Evolutionary conservation across 2,329 filamentous ascomycete genomes (phyloP), one percentile per base, ranked within the genome.

Genomic region (Penicillium sp.): DNA sequence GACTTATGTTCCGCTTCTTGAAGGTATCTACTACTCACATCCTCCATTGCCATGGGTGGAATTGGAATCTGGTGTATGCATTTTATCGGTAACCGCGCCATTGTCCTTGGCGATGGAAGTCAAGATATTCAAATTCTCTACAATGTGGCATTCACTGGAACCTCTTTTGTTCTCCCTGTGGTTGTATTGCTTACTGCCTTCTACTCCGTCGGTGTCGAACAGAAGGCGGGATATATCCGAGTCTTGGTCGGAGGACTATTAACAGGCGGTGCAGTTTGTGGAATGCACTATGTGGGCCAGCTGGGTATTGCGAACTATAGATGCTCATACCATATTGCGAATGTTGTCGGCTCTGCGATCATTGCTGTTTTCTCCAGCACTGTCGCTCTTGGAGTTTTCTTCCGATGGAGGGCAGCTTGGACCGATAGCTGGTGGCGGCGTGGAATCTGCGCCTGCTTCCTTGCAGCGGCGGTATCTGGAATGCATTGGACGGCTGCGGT

Each of bases 241-340:
- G 80, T 89, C 10, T 67, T 81, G 7, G 67, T 84, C 5, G 87
- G 88, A 8, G 90, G 91, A 6, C 67, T 85, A 1, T 79, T 92
- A 39, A 88, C 88, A 1, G 91, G 91, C 13, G 79, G 86, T 5
- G 87, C 90, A 19, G 87, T 94, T 46, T 91, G 88, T 55, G 89
- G 88, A 28, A 94, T 95, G 91, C 90, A 95, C 71, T 95, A 94
- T 66, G 78, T 93, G 16, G 90, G 90, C n/a, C 92, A 95, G 68
- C 83, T 88, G 28, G 91, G 90, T 29, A 91, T 93, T 57, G 80
- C 81, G 24, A 93, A 95, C 69, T 96, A 94, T 67, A 73, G 69
- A 3, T 87, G 89, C 63, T 74, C 78, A 10, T 92, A 92, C 62
- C 71, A 75, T 3, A 67, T 76, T 13, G 75, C 74, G 19, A 85